A percentile compares a stretch with the other conserved stretches of the same genome.
Evolutionary conservation across 495 filamentous ascomycete species (phyloP).

Genomic region (Penicillium ucsense): DNA sequence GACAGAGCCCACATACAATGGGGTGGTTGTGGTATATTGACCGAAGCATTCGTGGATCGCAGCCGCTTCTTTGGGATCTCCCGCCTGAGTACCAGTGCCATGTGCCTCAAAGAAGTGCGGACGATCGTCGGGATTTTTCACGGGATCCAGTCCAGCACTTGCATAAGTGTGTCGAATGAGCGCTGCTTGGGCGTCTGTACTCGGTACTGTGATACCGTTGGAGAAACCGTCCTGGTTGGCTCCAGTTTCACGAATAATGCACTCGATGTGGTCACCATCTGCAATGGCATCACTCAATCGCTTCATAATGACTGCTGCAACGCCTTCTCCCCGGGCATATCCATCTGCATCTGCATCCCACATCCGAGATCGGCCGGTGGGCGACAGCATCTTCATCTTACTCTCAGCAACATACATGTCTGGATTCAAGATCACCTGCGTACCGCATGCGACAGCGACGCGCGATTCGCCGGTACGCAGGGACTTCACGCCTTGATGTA

Average conservation of each 20-base stretch:
- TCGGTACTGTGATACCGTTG: conserved; percentile 30
- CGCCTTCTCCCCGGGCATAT: conserved; percentile 39
- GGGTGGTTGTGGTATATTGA: conserved; percentile 14
- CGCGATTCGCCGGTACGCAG: conserved; percentile 32
- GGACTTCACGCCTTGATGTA: conserved; percentile 32
- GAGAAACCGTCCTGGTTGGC: conserved; percentile 31
- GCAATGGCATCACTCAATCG: conserved; percentile 20
- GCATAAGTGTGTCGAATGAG: conserved; percentile 27
- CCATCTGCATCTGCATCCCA: conserved; percentile 37
- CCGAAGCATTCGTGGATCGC: conserved; percentile 40
- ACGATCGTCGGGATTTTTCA: conserved; percentile 9
- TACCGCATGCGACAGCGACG: conserved; percentile 27
- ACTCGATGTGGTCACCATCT: conserved; percentile 29
- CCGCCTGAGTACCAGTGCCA: conserved; percentile 26
- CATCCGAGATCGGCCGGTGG: conserved; percentile 21
- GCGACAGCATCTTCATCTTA: conserved; percentile 27
- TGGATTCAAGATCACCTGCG: conserved; percentile 23
- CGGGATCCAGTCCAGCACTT: conserved; percentile 24
- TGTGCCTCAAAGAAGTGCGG: conserved; percentile 31
- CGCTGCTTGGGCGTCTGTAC: conserved; percentile 15
- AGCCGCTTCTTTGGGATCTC: conserved; percentile 50
- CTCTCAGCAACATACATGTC: conserved; percentile 8
- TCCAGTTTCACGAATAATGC: conserved; percentile 26
- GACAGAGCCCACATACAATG: conserved; percentile 34
- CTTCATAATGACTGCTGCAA: conserved; percentile 32